phyloP scores from a whole-genome alignment of 1,284 basidiomycete species.

The Exobasidium rhododendri region DNA sequence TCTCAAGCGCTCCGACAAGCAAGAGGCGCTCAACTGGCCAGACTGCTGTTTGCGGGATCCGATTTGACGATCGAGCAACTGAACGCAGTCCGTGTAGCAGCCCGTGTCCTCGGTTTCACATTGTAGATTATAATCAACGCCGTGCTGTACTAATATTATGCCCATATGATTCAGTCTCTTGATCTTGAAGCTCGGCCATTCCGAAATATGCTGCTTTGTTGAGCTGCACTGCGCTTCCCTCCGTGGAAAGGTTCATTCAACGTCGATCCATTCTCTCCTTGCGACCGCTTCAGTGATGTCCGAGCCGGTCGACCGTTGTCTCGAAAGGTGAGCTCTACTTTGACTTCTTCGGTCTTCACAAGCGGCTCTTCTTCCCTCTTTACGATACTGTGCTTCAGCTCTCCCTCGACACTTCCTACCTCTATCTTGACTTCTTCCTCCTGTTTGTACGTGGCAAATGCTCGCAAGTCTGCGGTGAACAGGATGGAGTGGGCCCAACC shows the following conservation, averaged over 20 bases:
- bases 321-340: not conserved
- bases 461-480: slow-evolving; percentile 47
- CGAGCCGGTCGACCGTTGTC: not conserved
- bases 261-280: not conserved
- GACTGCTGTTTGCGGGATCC: not conserved
- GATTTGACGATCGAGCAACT: not conserved
- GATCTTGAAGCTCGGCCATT: too few species aligned
- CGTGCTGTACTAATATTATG: too few species aligned
- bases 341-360: not conserved
- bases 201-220: too few species aligned
- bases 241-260: not conserved
- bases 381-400: not conserved
- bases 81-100: not conserved
- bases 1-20: not conserved
- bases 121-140: not conserved
- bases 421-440: not conserved
- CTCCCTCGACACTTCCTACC: not conserved
- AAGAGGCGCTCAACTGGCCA: not conserved
- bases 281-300: not conserved
- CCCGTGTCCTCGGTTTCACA: not conserved
- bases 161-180: too few species aligned
- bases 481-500: slow-evolving; percentile 53
- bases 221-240: not conserved
- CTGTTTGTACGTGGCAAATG: slow-evolving; percentile 34
- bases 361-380: not conserved